Percentiles rank a stretch among this genome's conserved stretches.
These are phyloP conservation scores for Zygosaccharomyces sapae DNA, from an alignment of 1,139 yeast genomes.

Conservation along the genomic window DNA sequence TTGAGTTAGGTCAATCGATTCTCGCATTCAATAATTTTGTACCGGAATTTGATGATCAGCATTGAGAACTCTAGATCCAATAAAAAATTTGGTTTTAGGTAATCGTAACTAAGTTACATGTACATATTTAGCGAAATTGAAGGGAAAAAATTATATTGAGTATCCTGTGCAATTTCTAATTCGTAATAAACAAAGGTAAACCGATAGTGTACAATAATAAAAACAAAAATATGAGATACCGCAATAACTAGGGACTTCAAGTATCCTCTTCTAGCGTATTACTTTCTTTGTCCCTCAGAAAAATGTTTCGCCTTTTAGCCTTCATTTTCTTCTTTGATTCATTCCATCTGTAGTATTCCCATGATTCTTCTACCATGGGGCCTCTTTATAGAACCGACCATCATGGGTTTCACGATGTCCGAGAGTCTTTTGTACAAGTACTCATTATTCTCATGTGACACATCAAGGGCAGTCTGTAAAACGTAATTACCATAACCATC, in stretches of 20 bases:
- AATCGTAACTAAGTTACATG: conserved; percentile 1
- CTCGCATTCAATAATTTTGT: conserved; percentile 8
- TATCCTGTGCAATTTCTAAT: no score
- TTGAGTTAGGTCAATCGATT: conserved; percentile 7
- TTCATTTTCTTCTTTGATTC: not conserved
- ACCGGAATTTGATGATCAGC: not conserved
- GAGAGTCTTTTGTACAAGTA: conserved; percentile 49
- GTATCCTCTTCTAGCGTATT: no score
- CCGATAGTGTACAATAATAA: not conserved
- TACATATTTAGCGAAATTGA: not conserved
- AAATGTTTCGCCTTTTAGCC: no score
- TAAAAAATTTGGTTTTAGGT: not conserved
- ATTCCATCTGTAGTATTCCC: conserved; percentile 32
- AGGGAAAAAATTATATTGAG: not conserved
- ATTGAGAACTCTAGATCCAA: not conserved
- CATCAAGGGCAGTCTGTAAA: conserved; percentile 75
- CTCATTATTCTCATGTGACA: conserved; percentile 49
- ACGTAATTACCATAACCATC: conserved; percentile 82
- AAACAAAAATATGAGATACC: no score
- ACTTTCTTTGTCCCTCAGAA: no score
- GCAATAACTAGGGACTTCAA: no score
- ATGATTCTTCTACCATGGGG: conserved; percentile 91
- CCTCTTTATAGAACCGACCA: conserved; percentile 52
- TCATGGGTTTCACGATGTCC: conserved; percentile 55
- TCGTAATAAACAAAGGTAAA: not conserved